Evolutionary conservation across 176 grass and related monocot species (phyloP).

Genomic region (Dendrocalamus sinicus): DNA sequence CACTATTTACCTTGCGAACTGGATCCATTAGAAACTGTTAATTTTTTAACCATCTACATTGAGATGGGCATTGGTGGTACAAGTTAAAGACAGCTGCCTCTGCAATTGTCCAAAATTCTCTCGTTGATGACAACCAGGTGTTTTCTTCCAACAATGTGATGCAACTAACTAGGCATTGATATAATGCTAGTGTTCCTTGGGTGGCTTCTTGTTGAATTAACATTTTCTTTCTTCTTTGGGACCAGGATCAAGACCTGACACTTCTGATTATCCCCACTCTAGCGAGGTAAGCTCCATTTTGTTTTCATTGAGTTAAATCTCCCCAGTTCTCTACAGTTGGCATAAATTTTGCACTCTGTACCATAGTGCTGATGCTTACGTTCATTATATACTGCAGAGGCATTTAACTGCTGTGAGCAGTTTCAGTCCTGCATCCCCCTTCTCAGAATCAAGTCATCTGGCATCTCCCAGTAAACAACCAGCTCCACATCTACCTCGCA

Average conservation of each 20-base stretch:
- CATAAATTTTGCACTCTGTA: conserved; percentile 2
- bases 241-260: conserved; percentile 78
- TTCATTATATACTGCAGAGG: conserved; percentile 66
- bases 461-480: conserved; percentile 74
- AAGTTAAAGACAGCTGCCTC: not conserved
- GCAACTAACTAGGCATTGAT: not conserved
- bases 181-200: conserved; percentile 5
- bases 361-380: conserved; percentile 10
- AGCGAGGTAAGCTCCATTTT: conserved; percentile 69
- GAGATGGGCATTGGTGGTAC: not conserved
- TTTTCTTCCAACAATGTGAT: not conserved
- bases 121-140: not conserved
- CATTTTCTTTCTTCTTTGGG: conserved; percentile 42
- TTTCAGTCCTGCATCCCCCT: conserved; percentile 80
- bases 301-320: conserved; percentile 20
- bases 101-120: not conserved
- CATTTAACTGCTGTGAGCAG: conserved; percentile 68
- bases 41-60: not conserved
- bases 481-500: conserved; percentile 57
- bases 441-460: conserved; percentile 76
- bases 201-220: conserved; percentile 37
- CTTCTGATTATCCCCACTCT: conserved; percentile 61
- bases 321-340: not conserved
- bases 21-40: not conserved
- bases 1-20: not conserved